Evolutionary conservation across 75 land plant species (phyloP).

Genomic region (Picea glauca): DNA sequence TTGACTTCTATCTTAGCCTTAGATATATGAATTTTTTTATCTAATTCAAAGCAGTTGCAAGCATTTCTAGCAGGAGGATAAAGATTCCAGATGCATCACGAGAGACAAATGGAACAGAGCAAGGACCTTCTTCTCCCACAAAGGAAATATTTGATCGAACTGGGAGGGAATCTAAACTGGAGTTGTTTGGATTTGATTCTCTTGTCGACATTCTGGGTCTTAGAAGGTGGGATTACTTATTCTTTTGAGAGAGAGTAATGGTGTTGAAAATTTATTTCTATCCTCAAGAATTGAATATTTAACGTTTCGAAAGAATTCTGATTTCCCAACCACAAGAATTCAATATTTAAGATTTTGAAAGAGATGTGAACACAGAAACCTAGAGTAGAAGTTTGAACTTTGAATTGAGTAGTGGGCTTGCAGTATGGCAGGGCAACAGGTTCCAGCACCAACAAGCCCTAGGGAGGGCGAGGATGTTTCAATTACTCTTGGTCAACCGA

Average conservation of each 20-base stretch:
- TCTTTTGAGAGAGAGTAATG: neutral
- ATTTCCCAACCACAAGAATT: no score
- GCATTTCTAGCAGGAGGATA: conserved; percentile 13
- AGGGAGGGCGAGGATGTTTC: conserved; percentile 83
- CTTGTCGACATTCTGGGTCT: conserved; percentile 93
- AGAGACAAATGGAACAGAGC: conserved; percentile 23
- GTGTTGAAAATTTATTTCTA: no score
- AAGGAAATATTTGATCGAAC: conserved; percentile 46
- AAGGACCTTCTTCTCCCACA: conserved; percentile 16
- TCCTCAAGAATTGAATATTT: neutral
- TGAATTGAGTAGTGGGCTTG: conserved; percentile 3
- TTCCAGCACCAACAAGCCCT: conserved; percentile 58
- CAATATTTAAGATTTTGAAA: neutral
- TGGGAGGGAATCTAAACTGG: conserved; percentile 76
- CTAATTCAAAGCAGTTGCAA: conserved; percentile 6
- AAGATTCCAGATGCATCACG: neutral
- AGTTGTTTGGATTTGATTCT: conserved; percentile 93
- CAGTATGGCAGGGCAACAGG: conserved; percentile 96
- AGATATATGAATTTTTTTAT: neutral
- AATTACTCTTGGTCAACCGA: conserved; percentile 67
- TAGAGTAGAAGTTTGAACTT: neutral
- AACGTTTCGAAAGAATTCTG: neutral
- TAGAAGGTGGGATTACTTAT: conserved; percentile 49
- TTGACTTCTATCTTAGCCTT: neutral
- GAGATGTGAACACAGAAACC: neutral